A percentile compares a stretch with the other conserved stretches of the same genome.
phyloP scores from a whole-genome alignment of 306 rosid genomes.

The Ammopiptanthus mongolicus region DNA sequence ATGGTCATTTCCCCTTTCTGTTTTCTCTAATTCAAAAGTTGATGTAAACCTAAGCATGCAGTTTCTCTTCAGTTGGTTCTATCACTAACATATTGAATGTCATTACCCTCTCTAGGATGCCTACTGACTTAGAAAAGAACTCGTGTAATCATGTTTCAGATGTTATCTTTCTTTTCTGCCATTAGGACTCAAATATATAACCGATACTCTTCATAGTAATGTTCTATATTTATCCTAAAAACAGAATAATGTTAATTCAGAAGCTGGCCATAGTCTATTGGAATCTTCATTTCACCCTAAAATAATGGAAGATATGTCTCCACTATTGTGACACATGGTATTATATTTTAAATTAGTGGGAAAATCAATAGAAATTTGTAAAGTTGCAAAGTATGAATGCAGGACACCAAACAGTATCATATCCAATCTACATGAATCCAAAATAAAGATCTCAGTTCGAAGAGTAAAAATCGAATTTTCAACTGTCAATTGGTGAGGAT shows the following conservation, averaged over 20 bases:
- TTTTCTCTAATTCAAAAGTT: background rate
- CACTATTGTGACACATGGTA: background rate
- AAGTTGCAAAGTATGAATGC: background rate
- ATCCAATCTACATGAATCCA: background rate
- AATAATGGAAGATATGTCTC: background rate
- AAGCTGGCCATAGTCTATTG: background rate
- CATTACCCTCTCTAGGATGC: background rate
- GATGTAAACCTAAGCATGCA: background rate
- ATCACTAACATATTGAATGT: background rate
- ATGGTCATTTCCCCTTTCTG: background rate
- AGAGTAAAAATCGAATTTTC: background rate
- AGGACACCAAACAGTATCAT: background rate
- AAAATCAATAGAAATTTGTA: background rate
- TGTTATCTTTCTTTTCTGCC: background rate
- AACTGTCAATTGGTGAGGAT: background rate
- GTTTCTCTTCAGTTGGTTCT: background rate
- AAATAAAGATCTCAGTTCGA: background rate
- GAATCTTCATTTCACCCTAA: background rate
- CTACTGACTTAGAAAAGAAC: background rate
- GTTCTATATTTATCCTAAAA: background rate
- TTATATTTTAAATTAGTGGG: background rate
- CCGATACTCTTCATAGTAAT: background rate
- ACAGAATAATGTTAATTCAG: background rate
- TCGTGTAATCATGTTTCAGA: background rate
- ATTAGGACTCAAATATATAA: background rate